Evolutionary conservation across 305 asterid genomes (phyloP), one percentile per base, ranked within the genome.

Genomic region (Striga hermonthica): DNA sequence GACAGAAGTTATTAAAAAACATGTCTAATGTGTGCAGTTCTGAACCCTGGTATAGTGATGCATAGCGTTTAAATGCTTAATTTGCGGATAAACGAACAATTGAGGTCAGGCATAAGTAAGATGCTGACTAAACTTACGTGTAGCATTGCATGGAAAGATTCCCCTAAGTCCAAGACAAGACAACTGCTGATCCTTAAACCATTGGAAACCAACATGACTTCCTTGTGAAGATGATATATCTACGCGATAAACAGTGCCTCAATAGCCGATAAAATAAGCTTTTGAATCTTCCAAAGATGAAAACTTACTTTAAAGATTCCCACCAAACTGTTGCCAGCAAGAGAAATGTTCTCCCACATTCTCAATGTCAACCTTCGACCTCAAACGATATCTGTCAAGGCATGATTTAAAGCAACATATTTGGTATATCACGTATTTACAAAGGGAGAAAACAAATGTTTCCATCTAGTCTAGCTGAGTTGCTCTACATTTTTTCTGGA

Each of bases 301-400:
- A 43, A 80, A 52, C 15, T 77, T 71, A 35, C 73, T 71, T n/a
- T 54, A 63, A 59, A 80, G 81, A 53, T 78, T 67, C 62, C 78
- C 75, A 69, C 95, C 92, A 67, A 87, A 91, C 50, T 88, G 82
- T 76, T 91, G 98, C 97, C 97, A 91, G 67, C 98, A 91, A 69
- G 81, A 67, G 60, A 85, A 87, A 28, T 84, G 86, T 49, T 78
- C 82, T 1, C 78, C 81, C 69, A 89, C 67, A 34, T 74, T 78
- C 76, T 89, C 96, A 64, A 89, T 87, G 31, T 92, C 95, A 72
- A 92, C 91, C 78, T 85, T 89, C 57, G 95, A 83, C 82, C 93
- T 84, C 82, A 92, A 78, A 44, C 92, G 81, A 36, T 85, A 92
- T 75, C 98, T 92, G 85, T 50, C 9, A 72, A 50, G 57, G 41